Conservation (phyloP, 768 basidiomycete genomes). For the Mycena latifolia region DNA sequence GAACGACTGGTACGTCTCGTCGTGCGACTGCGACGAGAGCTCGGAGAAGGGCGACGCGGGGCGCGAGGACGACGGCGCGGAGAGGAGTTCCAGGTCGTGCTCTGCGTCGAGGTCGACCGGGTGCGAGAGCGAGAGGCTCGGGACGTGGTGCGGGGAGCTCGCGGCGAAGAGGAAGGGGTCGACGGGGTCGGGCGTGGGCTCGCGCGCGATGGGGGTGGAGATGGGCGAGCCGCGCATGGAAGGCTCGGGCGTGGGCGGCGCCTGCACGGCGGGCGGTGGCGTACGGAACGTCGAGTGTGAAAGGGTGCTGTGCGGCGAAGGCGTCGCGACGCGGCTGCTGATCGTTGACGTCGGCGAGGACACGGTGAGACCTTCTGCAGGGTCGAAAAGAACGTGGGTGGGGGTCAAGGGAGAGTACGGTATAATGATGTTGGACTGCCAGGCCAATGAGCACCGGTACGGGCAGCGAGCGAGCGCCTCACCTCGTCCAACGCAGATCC, state of each 20-base stretch:
- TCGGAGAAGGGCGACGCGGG: conserved; percentile 55
- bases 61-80: conserved; percentile 56
- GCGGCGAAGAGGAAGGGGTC: conserved; percentile 28
- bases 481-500: conserved; percentile 62
- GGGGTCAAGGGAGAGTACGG: conserved; percentile 62
- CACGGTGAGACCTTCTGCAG: conserved; percentile 35
- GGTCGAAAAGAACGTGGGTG: conserved; percentile 60
- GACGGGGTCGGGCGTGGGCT: too few relatives aligned
- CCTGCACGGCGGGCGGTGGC: conserved; percentile 32
- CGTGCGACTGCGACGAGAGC: conserved; percentile 25
- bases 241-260: conserved; percentile 32
- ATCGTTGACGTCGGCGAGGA: conserved; percentile 39
- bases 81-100: conserved; percentile 57
- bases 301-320: conserved; percentile 37
- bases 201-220: too few relatives aligned
- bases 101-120: conserved; percentile 58
- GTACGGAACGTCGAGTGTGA: conserved; percentile 29
- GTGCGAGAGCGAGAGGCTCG: conserved; percentile 57
- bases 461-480: conserved; percentile 16
- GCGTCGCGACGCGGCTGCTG: conserved; percentile 41
- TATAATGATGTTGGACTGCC: conserved; percentile 59
- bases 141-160: conserved; percentile 43
- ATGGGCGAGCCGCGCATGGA: conserved; percentile 20
- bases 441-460: conserved; percentile 5
- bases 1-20: conserved; percentile 19